Base-by-base conservation (phyloP, 345 rosid species). In the Dimocarpus longan region DNA sequence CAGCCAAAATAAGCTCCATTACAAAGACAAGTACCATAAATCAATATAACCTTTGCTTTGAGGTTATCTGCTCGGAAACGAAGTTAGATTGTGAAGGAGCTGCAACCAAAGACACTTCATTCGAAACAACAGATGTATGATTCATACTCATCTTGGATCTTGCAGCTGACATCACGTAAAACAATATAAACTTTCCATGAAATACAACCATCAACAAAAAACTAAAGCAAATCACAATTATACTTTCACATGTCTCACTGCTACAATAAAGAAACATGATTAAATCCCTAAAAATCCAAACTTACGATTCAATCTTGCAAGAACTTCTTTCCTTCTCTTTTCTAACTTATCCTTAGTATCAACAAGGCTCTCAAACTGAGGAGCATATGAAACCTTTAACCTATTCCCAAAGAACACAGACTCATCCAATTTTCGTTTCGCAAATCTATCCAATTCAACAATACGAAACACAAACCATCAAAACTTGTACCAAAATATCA, bases 301-400 rank as follows among this genome's bases (percentile, higher is more conserved):
- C 90, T 83, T 86, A 93, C 96, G 28, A 80, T 90, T 91, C 44
- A 90, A 80, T 75, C 95, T 84, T 4, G 88, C 83, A 60, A 89
- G 82, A 57, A 95, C 92, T 85, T 93, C 97, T 84, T 81, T 92
- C 82, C 93, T 88, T 71, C 97, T 89, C 15, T 88, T 85, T 79
- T 95, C 98, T 84, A 95, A 77, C 91, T 92, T 95, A 56, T 90
- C 92, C 83, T 81, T 87, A 12, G 98, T 91, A 82, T 94, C 99
- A 48, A 71, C 60, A 4, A 91, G 77, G 74, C 84, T 90, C 84
- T 96, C 98, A 71, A 89, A 96, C 8, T 91, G 89, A 37, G 97
- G 87, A 80, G 97, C 98, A 89, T 93, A 93, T 0, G 90, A 85
- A 69, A 96, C 89, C 76, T 91, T 90, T 73, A 96, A 83, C 63